Evolutionary conservation across 257 asterid species (phyloP), one percentile per base, ranked within the genome.

Genomic region (Leonotis leonurus): DNA sequence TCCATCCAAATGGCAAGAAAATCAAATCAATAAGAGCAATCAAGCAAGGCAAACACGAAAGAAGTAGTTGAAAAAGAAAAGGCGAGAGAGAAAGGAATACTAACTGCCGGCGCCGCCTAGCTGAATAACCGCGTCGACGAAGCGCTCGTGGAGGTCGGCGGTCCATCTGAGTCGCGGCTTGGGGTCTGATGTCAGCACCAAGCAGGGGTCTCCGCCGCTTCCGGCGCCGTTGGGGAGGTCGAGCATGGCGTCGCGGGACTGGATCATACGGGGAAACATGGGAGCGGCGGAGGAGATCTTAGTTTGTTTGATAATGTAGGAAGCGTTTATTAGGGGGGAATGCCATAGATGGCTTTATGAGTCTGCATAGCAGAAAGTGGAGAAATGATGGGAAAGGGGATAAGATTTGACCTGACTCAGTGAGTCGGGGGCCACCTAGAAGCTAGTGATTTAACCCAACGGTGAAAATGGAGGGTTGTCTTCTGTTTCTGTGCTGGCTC

Each of bases 101-200:
- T 80, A 35, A 87, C 95, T 84, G 70, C 71, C 54, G 39, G 95
- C 78, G 48, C 95, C 95, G 57, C 95, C 95, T 37, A 87, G 95
- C 78, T 87, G 95, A 64, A 88, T 72, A 41, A 87, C 95, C 75
- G 93, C 93, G 43, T 87, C 95, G 57, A 87, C 81, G 33, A 87
- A 87, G 66, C 95, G 83, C 41, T 84, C 95, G 53, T 87, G 95
- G 50, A 87, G 93, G 71, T 87, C 93, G 37, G 85, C 80, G 1
- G 95, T 87, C 95, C 95, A 87, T 20, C 93, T 80, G 17, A 87
- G 93, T 52, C 95, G 87, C 46, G 95, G 93, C 60, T 84, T 87
- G 20, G 85, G 95, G 77, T 84, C 92, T 61, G 92, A 82, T 2
- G 95, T 82, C 35, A 87, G 76, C 30, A 84, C 93, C 73, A 84